Evolutionary conservation across 192 early-diverging fungal genomes (phyloP).

Genomic region (Allomyces javanicus): DNA sequence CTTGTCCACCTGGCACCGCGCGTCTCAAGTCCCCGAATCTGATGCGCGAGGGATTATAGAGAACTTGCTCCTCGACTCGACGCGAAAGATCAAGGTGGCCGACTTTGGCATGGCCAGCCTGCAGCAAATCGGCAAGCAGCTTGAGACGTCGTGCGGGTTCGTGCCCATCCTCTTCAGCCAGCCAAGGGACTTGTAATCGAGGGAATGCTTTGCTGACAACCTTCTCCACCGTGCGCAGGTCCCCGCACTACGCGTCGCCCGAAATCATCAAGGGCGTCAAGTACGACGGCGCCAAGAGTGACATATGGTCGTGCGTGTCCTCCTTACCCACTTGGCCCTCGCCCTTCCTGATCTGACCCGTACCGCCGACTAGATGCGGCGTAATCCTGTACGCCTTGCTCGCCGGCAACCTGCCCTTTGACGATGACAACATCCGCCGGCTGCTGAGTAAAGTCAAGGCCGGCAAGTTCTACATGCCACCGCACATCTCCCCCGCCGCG

Average conservation of each 20-base stretch:
- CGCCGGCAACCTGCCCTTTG: constrained; percentile 51
- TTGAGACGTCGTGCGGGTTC: background rate
- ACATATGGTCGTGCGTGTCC: constrained; percentile 41
- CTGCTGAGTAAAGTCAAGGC: constrained; percentile 23
- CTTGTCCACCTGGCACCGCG: background rate
- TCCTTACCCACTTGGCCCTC: too few species aligned
- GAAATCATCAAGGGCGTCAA: constrained; percentile 20
- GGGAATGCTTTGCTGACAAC: too few species aligned
- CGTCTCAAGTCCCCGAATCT: background rate
- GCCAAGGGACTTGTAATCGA: too few species aligned
- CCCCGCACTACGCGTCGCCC: background rate
- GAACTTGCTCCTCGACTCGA: background rate
- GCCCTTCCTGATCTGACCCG: too few species aligned
- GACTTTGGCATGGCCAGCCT: constrained; percentile 81
- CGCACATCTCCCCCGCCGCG: constrained; percentile 11
- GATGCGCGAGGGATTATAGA: background rate
- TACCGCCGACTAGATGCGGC: constrained; percentile 17
- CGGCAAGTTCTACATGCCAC: constrained; percentile 18
- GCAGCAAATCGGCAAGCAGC: constrained; percentile 2
- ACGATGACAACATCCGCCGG: constrained; percentile 47
- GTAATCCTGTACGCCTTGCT: constrained; percentile 54
- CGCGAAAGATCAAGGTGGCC: constrained; percentile 45
- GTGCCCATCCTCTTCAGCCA: background rate
- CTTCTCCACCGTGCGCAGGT: background rate
- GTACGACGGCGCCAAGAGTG: constrained; percentile 43